Evolutionary conservation across 441 rosid genomes (phyloP), one percentile per base, ranked within the genome.

Genomic region (Eutrema salsugineum): DNA sequence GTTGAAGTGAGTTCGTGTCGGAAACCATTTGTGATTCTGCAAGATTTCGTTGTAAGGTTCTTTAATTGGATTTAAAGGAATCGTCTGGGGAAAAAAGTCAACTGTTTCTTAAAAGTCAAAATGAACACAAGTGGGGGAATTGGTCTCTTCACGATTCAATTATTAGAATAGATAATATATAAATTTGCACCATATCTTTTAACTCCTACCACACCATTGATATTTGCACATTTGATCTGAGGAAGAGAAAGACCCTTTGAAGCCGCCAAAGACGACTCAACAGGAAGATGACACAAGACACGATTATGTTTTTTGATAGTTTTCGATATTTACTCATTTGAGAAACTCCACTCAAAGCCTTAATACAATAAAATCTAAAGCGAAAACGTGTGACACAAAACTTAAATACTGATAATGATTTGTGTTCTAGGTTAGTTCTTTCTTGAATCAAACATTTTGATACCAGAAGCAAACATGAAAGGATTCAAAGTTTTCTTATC

Each of bases 61-160:
- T 8, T 15, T 39, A 3, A 20, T 11, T 54, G 65, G 16, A 11
- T 64, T 36, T 40, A 48, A 48, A 57, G 12, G 7, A 46, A 30
- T 30, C 33, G 24, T 9, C 17, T n/a, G 40, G 1, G 6, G 36
- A 4, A 9, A 17, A 51, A 71, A 28, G 66, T 74, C 78, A 59
- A 50, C 68, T 42, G 63, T 60, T 66, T 67, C 0, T 11, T 8
- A 11, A 42, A 74, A 20, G 72, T 73, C 78, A 65, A 57, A 39
- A 46, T 7, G 65, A 35, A 36, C n/a, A 66, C 10, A 24, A 28
- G 50, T 64, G 72, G 15, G 72, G 15, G 30, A n/a, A 56, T 10
- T 48, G 60, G 44, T 40, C 44, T 12, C 11, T 16, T 16, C 27
- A 51, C 11, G 62, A 11, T 42, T 44, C 14, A 36, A 46, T 55